Conservation (phyloP, 2,329 filamentous ascomycete genomes). For the Scolecobasidium constrictum region DNA sequence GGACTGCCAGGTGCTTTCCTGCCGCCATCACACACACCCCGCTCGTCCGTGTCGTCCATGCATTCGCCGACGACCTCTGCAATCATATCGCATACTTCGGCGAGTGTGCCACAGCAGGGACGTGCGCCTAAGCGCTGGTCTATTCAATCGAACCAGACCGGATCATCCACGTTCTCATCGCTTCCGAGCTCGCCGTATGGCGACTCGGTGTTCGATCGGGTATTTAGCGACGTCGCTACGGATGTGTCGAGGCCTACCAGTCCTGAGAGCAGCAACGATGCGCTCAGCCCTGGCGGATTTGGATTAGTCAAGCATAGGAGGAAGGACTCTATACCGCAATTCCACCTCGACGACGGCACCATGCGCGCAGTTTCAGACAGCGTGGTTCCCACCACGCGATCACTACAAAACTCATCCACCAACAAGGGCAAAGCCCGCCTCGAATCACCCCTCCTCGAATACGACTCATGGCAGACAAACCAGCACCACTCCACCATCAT, state of each 20-base stretch:
- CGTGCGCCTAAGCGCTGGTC: slow-evolving; percentile 48
- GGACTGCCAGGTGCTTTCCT: slow-evolving; percentile 44
- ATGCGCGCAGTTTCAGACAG: slow-evolving; percentile 7
- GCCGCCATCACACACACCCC: slow-evolving; percentile 26
- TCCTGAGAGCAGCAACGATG: slow-evolving; percentile 57
- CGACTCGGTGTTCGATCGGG: slow-evolving; percentile 67
- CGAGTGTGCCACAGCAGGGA: slow-evolving; percentile 42
- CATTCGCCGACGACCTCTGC: slow-evolving; percentile 37
- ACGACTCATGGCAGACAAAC: slow-evolving; percentile 1
- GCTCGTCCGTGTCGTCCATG: slow-evolving; percentile 25
- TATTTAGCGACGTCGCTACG: slow-evolving; percentile 44
- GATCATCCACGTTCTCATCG: slow-evolving; percentile 55
- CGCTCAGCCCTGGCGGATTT: slow-evolving; percentile 46
- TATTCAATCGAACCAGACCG: slow-evolving; percentile 47
- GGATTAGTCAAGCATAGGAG: slow-evolving; percentile 21
- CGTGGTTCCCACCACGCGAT: neutral
- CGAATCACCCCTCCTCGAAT: slow-evolving; percentile 1
- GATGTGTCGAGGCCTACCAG: slow-evolving; percentile 70
- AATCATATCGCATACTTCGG: slow-evolving; percentile 53
- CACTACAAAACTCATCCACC: neutral
- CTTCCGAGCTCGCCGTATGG: slow-evolving; percentile 74
- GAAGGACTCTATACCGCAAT: slow-evolving; percentile 30
- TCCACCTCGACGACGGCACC: slow-evolving; percentile 14
- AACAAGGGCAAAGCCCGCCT: slow-evolving; percentile 5
- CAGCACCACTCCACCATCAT: slow-evolving; percentile 19